Conservation (phyloP, 345 rosid species). For the Draba incana region DNA sequence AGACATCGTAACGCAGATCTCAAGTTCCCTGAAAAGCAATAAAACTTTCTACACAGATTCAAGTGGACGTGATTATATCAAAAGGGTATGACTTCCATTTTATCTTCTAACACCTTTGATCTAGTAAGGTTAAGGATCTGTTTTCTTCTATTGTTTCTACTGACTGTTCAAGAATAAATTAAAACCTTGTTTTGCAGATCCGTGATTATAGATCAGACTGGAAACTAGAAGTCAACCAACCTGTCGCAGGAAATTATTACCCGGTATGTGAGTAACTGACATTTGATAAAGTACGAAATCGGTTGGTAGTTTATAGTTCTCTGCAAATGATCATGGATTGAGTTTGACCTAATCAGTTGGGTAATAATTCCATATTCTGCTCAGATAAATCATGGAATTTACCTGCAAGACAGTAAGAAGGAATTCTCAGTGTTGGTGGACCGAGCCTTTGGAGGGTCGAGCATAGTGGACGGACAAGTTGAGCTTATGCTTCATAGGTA, state of each 20-base stretch:
- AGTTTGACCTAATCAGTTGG: slow-evolving; percentile 17
- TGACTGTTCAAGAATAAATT: slow-evolving; percentile 10
- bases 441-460: slow-evolving; percentile 88
- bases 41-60: slow-evolving; percentile 83
- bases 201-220: slow-evolving; percentile 92
- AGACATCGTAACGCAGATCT: slow-evolving; percentile 72
- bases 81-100: slow-evolving; percentile 52
- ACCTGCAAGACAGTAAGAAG: slow-evolving; percentile 65
- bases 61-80: slow-evolving; percentile 82
- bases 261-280: slow-evolving; percentile 59
- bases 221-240: slow-evolving; percentile 91
- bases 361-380: slow-evolving; percentile 3
- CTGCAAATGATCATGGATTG: slow-evolving; percentile 30
- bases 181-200: slow-evolving; percentile 55
- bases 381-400: slow-evolving; percentile 95
- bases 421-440: slow-evolving; percentile 94
- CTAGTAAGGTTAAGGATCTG: slow-evolving; percentile 12
- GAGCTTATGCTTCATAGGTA: slow-evolving; percentile 98
- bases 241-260: slow-evolving; percentile 92
- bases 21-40: slow-evolving; percentile 55
- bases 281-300: slow-evolving; percentile 1
- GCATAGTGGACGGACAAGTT: slow-evolving; percentile 87
- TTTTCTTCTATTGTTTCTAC: neutral
- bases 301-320: slow-evolving; percentile 24
- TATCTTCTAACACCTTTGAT: slow-evolving; percentile 1